Evolutionary conservation across 164 flowering plant genomes (phyloP).

Genomic region (Berberis vulgaris): DNA sequence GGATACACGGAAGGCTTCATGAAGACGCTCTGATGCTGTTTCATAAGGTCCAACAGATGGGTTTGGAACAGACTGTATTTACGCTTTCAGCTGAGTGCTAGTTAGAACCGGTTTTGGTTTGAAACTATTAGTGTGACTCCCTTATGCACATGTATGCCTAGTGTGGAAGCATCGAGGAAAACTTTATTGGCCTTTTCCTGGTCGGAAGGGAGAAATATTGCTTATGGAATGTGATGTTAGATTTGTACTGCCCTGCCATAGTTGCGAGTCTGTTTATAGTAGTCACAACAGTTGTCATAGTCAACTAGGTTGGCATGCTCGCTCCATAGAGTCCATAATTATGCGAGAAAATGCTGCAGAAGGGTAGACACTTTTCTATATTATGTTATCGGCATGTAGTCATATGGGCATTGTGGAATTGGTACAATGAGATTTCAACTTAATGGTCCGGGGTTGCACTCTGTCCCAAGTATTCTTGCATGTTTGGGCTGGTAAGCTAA

Average conservation of each 20-base stretch:
- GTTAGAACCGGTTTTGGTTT: constrained; percentile 44
- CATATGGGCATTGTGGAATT: constrained; percentile 60
- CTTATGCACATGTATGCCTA: constrained; percentile 75
- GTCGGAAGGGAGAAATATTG: constrained; percentile 39
- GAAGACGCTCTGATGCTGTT: constrained; percentile 67
- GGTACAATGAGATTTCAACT: constrained; percentile 44
- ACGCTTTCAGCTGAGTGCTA: constrained; percentile 48
- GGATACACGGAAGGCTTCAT: constrained; percentile 67
- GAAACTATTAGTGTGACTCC: constrained; percentile 51
- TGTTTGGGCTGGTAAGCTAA: constrained; percentile 62
- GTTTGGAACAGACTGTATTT: constrained; percentile 42
- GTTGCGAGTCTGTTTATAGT: no score
- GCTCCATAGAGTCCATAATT: constrained; percentile 48
- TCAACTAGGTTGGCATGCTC: constrained; percentile 42
- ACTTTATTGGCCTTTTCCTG: constrained; percentile 41
- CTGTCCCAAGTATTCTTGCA: constrained; percentile 58
- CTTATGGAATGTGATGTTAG: constrained; percentile 81
- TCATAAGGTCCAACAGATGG: constrained; percentile 27
- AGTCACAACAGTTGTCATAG: no score
- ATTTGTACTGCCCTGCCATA: constrained; percentile 24
- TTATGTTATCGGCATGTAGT: constrained; percentile 73
- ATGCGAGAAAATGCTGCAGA: constrained; percentile 84
- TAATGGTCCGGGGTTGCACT: constrained; percentile 35
- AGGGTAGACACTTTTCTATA: constrained; percentile 40
- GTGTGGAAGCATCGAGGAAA: constrained; percentile 59